Evolutionary conservation across 1,139 yeast genomes (phyloP), one percentile per base, ranked within the genome.

Genomic region (Arxiozyma heterogenica): DNA sequence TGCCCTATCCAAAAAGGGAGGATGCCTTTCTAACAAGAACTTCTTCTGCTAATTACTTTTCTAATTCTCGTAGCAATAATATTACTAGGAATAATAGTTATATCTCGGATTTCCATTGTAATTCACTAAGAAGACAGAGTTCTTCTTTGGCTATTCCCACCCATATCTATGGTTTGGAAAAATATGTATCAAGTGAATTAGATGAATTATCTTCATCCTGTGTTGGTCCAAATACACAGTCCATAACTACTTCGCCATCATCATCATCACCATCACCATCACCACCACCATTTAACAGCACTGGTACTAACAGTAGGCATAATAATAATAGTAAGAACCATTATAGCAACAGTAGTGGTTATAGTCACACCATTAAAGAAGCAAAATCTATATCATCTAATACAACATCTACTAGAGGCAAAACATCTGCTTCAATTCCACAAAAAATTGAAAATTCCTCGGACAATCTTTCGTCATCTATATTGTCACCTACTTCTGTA

Each of bases 121-220:
- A 39, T 15, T 45, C 54, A 4, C 23, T 54, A 18, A 47, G 54
- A 38, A 52, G 55, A 39, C 53, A 49, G 12, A 47, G 53, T 23
- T 59, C 62, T n/a, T 55, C 55, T 22, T 54, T 53, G n/a, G 64
- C 61, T 11, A 66, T 66, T 38, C 69, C 69, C n/a, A 58, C 67
- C 2, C 69, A 66, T 47, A 52, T 66, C 11, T 65, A 62, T 52
- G 65, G 67, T 20, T 52, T 65, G 25, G 69, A 66, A 54, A 60
- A 64, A 47, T 66, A 64, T 53, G 67, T 66, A 25, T 55, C 61
- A 8, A 55, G 62, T 20, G 66, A 60, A 46, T 53, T 66, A 43
- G 69, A 66, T 51, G 63, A 63, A 15, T 42, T 61, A 20, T 59
- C 63, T 4, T 51, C 57, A 5, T 44, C 47, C 6, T 23, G 21